Evolutionary conservation across 1,284 basidiomycete genomes (phyloP), one percentile per base, ranked within the genome.

Genomic region (Leucoagaricus sp.): DNA sequence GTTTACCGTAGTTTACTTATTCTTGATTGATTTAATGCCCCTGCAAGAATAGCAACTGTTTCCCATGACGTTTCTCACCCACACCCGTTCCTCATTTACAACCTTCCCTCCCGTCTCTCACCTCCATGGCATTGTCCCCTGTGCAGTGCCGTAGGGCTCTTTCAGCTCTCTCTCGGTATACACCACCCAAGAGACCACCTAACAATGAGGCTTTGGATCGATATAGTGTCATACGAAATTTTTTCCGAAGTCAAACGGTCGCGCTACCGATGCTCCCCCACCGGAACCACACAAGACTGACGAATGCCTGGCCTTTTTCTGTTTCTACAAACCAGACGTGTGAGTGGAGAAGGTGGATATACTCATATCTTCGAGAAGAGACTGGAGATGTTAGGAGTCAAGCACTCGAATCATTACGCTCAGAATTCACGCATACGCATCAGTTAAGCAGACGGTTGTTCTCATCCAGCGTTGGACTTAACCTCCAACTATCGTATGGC

Each of bases 201-300:
- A 63, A 58, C 44, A 44, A 57, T 13, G 69, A 69, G 2, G 61
- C 64, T 4, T 47, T 74, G 34, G 75, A 77, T 59, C 71, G 76
- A 54, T 78, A 78, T 62, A 68, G 61, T 52, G 61, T 64, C 47
- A 76, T 76, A 55, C 66, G 75, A 48, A 66, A 61, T 40, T 78
- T 77, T 67, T 77, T 77, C 60, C 73, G 62, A 44, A 66, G 67
- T 51, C 70, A 71, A 60, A 60, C 57, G 50, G 8, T 19, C 10
- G 17, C 33, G 31, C n/a, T 31, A 31, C 29, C 40, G n/a, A 21
- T 40, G 19, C 17, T 31, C 6, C 21, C 46, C 36, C 54, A n/a
- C 33, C 29, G 28, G n/a, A 36, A 26, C 13, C 2, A 29, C 28
- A 15, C 41, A n/a, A 21, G n/a, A 21, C 21, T 23, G 10, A 26